Conservation (phyloP, 164 flowering plant species). For the Santalum album region DNA sequence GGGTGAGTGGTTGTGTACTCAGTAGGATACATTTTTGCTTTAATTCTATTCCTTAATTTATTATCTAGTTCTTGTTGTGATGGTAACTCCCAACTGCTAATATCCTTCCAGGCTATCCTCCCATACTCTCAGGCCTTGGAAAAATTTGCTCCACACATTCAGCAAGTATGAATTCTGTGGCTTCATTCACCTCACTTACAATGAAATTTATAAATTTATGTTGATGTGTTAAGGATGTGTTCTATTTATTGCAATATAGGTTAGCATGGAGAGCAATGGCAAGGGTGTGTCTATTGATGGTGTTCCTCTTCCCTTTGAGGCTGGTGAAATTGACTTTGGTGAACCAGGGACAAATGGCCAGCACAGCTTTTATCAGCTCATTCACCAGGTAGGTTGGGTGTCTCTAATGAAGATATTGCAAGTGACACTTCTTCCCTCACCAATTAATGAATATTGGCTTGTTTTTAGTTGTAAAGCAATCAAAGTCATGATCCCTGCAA, state of each 20-base stretch:
- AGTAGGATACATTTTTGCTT: not conserved
- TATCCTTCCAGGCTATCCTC: conserved; percentile 70
- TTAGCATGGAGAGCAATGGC: conserved; percentile 99
- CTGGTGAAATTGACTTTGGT: conserved; percentile 99
- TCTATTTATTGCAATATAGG: conserved; percentile 26
- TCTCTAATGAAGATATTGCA: not conserved
- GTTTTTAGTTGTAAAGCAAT: too few relatives aligned
- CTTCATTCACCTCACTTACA: not conserved
- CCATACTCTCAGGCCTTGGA: conserved; percentile 93
- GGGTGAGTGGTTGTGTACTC: conserved; percentile 43
- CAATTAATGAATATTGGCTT: too few relatives aligned
- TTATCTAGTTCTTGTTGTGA: not conserved
- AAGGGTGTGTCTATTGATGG: conserved; percentile 98
- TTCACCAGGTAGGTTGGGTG: conserved; percentile 37
- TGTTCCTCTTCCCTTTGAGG: conserved; percentile 62
- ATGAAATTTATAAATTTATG: not conserved
- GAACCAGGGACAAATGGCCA: conserved; percentile 99
- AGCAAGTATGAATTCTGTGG: conserved; percentile 45
- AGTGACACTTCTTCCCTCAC: too few relatives aligned
- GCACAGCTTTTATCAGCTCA: conserved; percentile 97
- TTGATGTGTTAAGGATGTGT: too few relatives aligned
- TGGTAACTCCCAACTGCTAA: not conserved
- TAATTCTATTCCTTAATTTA: too few relatives aligned
- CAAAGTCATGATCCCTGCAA: too few relatives aligned
- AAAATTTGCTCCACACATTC: conserved; percentile 95